A percentile compares a stretch with the other conserved stretches of the same genome.
Evolutionary conservation across 1,284 basidiomycete genomes (phyloP).

Genomic region (Vanrija pseudolonga): DNA sequence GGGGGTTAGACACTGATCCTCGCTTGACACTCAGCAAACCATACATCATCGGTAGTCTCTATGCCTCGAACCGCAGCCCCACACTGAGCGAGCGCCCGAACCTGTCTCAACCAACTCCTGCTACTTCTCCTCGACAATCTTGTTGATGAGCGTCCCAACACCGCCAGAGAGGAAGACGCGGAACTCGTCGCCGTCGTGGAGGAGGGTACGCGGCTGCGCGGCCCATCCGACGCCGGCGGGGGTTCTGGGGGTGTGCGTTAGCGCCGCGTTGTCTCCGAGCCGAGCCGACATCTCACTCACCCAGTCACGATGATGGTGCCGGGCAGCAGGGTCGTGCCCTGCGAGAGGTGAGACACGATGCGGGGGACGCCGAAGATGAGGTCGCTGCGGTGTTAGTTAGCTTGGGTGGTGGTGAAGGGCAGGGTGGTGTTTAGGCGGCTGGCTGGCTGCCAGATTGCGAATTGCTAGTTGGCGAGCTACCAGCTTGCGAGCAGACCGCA

Average conservation of each 20-base stretch:
- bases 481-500: too few relatives aligned
- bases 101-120: too few relatives aligned
- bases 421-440: too few relatives aligned
- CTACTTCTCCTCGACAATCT: conserved; percentile 46
- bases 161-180: conserved; percentile 47
- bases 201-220: conserved; percentile 30
- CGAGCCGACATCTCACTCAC: conserved; percentile 2
- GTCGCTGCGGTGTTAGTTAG: conserved; percentile 30
- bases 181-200: conserved; percentile 49
- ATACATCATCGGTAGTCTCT: too few relatives aligned
- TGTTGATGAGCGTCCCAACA: conserved; percentile 51
- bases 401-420: too few relatives aligned
- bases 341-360: conserved; percentile 66
- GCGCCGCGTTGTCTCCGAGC: not conserved
- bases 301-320: conserved; percentile 75
- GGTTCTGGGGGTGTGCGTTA: conserved; percentile 26
- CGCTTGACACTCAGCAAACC: too few relatives aligned
- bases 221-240: conserved; percentile 49
- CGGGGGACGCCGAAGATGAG: conserved; percentile 50
- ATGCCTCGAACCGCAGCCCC: too few relatives aligned
- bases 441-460: too few relatives aligned
- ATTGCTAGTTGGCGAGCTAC: too few relatives aligned
- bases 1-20: too few relatives aligned
- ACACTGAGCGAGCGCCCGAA: too few relatives aligned
- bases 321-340: conserved; percentile 77